Base-by-base conservation (phyloP, 306 rosid genomes). In the Cucurbita argyrosperma region DNA sequence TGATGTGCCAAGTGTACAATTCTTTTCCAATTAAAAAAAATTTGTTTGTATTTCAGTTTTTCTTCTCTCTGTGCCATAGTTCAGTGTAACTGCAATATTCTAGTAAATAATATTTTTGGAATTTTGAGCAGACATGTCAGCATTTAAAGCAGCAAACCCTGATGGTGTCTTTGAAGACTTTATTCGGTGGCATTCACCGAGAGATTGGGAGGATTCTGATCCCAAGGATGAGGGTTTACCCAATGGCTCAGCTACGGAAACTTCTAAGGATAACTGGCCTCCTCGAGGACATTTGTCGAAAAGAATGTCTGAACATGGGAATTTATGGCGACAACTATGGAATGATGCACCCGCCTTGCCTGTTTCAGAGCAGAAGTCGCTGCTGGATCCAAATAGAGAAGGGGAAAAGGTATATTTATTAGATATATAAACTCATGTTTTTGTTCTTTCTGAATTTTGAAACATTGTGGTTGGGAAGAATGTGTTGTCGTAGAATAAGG, bases 101-200 rank as follows among this genome's bases (percentile, higher is more conserved):
- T 51, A 43, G 71, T 26, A 45, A 50, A 85, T 38, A 74, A 75
- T 58, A 58, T 86, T 77, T 80, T 77, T 80, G 78, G 74, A 46
- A 37, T 76, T 72, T 74, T 73, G 50, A 74, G 71, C 74, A 94
- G 99, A 94, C 79, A 94, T 94, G 99, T 91, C 96, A 59, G 97
- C 97, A 70, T 94, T 94, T 79, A 94, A 91, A 86, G 96, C 97
- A 10, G 99, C 97, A 49, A 94, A 94, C 84, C 96, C 99, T 63
- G 97, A 85, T 50, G 92, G 95, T 77, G 80, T 87, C 76, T 94
- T 91, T 70, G 99, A 89, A 88, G 99, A 94, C 83, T 94, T 94
- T 82, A 91, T 94, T 77, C 82, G 99, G 76, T 94, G 99, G 99
- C 99, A 94, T 85, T 94, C 99, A 76, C 99, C 97, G 45, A 91